Conservation (phyloP, 306 rosid species). For the Rosa rugosa region DNA sequence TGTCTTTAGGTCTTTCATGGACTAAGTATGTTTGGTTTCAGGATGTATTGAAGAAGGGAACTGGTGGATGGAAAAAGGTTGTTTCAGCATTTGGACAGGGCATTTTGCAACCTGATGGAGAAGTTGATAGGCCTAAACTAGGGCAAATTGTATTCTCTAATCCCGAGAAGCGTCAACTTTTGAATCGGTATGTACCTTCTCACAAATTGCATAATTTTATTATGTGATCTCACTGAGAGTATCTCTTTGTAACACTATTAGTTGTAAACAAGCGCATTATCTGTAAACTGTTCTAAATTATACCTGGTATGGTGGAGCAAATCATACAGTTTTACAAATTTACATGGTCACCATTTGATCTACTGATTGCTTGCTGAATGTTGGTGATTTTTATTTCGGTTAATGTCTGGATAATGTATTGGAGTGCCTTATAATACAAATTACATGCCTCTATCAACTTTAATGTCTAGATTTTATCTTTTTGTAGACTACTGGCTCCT, state of each 20-base stretch:
- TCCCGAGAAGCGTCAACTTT: conserved; percentile 68
- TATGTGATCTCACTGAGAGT: background rate
- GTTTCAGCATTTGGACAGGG: conserved; percentile 72
- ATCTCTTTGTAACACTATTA: background rate
- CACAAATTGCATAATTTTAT: too few species aligned
- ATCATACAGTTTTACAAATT: background rate
- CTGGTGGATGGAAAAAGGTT: conserved; percentile 73
- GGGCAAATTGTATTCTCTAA: conserved; percentile 88
- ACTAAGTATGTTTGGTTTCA: conserved; percentile 19
- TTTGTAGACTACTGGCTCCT: conserved; percentile 71
- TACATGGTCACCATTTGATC: background rate
- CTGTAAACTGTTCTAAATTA: background rate
- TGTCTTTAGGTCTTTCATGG: background rate
- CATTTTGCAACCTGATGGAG: conserved; percentile 60
- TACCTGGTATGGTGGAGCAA: background rate
- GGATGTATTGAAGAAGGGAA: conserved; percentile 70
- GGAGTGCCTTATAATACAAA: background rate
- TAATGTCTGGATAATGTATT: background rate
- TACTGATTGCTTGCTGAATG: background rate
- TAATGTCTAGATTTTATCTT: conserved; percentile 27
- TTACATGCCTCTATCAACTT: conserved; percentile 7
- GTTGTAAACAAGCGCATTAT: background rate
- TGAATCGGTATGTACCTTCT: conserved; percentile 51
- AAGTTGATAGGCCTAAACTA: conserved; percentile 69
- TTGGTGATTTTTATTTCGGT: background rate